Percentiles rank a stretch among this genome's conserved stretches.
These are phyloP conservation scores for Sanghuangporus weigelae DNA, from an alignment of 1,284 basidiomycete genomes.

Conservation along the genomic window DNA sequence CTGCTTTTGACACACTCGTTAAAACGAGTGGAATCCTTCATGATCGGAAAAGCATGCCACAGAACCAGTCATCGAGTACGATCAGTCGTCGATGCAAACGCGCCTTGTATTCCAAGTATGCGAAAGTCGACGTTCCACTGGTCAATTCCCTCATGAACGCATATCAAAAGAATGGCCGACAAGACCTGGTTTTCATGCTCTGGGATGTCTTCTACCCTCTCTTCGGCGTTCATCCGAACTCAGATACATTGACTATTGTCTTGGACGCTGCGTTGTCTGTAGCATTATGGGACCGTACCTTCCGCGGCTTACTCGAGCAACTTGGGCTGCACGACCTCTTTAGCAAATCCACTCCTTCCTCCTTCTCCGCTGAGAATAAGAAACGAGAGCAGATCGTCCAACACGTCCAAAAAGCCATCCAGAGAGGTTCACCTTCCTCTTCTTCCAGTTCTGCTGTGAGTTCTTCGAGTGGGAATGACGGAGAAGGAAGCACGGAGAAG, in stretches of 20 bases:
- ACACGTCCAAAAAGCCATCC: neutral
- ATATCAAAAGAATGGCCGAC: conserved; percentile 44
- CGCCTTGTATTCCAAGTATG: neutral
- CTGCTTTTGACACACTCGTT: conserved; percentile 45
- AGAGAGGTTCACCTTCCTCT: neutral
- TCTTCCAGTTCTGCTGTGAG: neutral
- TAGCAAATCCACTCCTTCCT: neutral
- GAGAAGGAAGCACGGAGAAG: neutral
- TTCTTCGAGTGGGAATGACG: neutral
- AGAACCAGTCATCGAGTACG: neutral
- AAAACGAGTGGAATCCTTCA: conserved; percentile 31
- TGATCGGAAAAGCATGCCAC: conserved; percentile 13
- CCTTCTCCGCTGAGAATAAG: neutral
- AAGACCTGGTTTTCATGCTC: conserved; percentile 54
- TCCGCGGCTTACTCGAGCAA: conserved; percentile 38
- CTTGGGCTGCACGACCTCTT: conserved; percentile 20
- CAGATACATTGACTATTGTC: conserved; percentile 50
- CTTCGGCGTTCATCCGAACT: conserved; percentile 51
- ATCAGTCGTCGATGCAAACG: neutral
- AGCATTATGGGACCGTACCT: conserved; percentile 41
- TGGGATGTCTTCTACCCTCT: conserved; percentile 54
- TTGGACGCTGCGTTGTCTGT: conserved; percentile 54
- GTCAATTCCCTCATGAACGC: conserved; percentile 53
- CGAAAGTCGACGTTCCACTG: conserved; percentile 26
- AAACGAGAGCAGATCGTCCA: neutral